phyloP scores from a whole-genome alignment of 441 rosid species.

The Isatis lusitanica region DNA sequence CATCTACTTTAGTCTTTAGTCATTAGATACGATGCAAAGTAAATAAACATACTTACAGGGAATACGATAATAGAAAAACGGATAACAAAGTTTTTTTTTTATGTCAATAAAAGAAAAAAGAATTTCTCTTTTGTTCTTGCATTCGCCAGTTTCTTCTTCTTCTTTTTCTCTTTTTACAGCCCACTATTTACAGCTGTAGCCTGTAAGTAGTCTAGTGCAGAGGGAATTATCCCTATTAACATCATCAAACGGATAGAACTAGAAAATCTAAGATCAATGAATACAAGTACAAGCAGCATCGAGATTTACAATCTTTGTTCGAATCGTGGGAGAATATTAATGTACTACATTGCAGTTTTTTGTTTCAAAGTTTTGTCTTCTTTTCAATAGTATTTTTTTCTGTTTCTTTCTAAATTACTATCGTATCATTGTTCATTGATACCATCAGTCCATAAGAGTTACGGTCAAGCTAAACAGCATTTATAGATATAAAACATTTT shows the following conservation, averaged over 20 bases:
- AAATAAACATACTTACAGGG: not conserved
- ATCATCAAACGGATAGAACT: constrained; percentile 11
- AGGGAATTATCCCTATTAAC: not conserved
- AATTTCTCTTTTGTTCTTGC: not conserved
- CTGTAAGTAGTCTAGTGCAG: constrained; percentile 1
- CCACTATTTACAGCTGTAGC: constrained; percentile 26
- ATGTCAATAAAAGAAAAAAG: not conserved
- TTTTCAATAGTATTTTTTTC: not conserved
- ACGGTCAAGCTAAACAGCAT: not conserved
- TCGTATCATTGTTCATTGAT: not conserved
- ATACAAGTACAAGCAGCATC: constrained; percentile 26
- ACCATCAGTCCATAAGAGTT: not conserved
- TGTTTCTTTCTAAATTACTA: not conserved
- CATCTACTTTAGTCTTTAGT: constrained; percentile 1
- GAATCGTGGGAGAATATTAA: constrained; percentile 30
- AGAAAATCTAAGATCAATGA: constrained; percentile 26
- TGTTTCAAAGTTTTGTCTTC: constrained; percentile 21
- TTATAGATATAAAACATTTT: not conserved
- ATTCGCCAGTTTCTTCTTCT: not conserved
- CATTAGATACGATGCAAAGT: not conserved
- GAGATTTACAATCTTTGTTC: constrained; percentile 29
- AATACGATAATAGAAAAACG: not conserved
- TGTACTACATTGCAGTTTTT: constrained; percentile 14
- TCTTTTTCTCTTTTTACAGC: not conserved
- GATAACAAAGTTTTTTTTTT: not conserved